Evolutionary conservation across 345 rosid species (phyloP).

Genomic region (Eucalyptus brandiana): DNA sequence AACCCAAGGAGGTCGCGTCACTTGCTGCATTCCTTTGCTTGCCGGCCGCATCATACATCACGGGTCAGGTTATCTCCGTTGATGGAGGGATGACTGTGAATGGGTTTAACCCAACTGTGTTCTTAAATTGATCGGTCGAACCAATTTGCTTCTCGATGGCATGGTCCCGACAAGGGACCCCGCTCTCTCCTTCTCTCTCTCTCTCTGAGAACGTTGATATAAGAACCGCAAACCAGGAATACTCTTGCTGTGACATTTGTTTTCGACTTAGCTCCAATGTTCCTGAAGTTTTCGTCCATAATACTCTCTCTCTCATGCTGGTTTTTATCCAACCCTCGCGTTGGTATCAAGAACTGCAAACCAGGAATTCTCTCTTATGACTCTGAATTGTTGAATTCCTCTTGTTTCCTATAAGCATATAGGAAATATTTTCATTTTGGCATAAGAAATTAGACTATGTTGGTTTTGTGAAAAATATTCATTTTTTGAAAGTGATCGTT

Average conservation of each 20-base stretch:
- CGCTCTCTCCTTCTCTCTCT: background rate
- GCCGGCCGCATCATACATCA: constrained; percentile 72
- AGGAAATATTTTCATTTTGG: background rate
- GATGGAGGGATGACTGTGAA: constrained; percentile 57
- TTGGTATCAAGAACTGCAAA: background rate
- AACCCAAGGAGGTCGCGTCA: constrained; percentile 72
- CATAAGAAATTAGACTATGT: background rate
- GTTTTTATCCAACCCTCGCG: background rate
- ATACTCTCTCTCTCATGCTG: background rate
- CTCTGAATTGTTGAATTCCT: background rate
- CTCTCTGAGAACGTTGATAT: background rate
- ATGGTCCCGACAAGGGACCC: background rate
- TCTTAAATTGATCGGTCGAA: background rate
- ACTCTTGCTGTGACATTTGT: background rate
- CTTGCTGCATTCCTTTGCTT: constrained; percentile 58
- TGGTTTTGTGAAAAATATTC: too few species aligned
- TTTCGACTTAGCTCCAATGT: background rate
- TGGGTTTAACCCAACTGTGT: constrained; percentile 18
- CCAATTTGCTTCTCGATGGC: background rate
- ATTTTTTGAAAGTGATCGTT: too few species aligned
- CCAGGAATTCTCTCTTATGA: background rate
- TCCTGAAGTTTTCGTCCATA: background rate
- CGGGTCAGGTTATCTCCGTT: constrained; percentile 54
- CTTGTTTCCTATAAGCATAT: background rate
- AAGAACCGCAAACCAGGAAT: background rate